These are phyloP conservation scores for Annulohypoxylon bovei DNA, from an alignment of 495 filamentous ascomycete species.

Conservation along the genomic window DNA sequence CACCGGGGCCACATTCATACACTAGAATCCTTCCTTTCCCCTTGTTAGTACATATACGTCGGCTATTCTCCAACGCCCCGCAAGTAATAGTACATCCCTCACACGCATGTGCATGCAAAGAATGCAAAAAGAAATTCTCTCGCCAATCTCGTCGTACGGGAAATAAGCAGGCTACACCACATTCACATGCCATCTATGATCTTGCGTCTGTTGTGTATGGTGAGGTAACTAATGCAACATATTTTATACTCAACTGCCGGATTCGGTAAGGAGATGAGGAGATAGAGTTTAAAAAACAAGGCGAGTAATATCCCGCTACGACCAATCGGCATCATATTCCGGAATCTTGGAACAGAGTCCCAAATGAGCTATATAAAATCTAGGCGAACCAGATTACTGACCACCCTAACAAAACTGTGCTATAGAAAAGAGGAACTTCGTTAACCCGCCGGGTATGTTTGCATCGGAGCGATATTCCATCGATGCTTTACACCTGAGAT, in stretches of 20 bases:
- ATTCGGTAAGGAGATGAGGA: neutral
- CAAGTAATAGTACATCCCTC: constrained; percentile 7
- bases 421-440: neutral
- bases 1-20: neutral
- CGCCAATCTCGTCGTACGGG: neutral
- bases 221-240: neutral
- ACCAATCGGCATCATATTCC: neutral
- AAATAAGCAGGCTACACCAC: neutral
- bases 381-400: neutral
- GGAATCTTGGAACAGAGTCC: neutral
- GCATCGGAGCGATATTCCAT: neutral
- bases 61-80: constrained; percentile 16
- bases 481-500: neutral
- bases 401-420: neutral
- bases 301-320: neutral
- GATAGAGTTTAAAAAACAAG: neutral
- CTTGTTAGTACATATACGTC: constrained; percentile 5
- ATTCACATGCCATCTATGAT: neutral
- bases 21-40: neutral
- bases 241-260: neutral
- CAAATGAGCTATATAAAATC: neutral
- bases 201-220: neutral
- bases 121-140: neutral
- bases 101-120: neutral
- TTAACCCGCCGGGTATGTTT: neutral